Evolutionary conservation across 306 rosid species (phyloP).

Genomic region (Ormosia semicastrata): DNA sequence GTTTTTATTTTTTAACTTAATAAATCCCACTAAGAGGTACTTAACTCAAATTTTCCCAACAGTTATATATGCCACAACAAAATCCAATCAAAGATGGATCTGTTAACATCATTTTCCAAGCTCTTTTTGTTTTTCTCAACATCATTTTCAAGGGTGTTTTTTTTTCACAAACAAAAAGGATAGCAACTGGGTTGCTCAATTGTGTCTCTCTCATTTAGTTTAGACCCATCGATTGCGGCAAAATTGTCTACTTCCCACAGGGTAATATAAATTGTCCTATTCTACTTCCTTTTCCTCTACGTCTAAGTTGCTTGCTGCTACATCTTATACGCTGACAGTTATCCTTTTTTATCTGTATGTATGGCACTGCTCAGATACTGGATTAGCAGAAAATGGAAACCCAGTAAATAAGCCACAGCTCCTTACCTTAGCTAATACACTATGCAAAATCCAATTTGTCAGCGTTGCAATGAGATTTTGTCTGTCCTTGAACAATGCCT

Average conservation of each 20-base stretch:
- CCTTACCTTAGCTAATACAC: not conserved
- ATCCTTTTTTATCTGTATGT: not conserved
- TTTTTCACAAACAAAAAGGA: not conserved
- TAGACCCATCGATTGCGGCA: not conserved
- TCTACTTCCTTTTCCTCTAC: not conserved
- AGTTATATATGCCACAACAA: not conserved
- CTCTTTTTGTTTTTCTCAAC: not conserved
- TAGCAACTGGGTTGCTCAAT: not conserved
- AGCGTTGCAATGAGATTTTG: not conserved
- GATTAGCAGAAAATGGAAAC: not conserved
- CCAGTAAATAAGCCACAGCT: not conserved
- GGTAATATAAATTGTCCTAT: too few species aligned
- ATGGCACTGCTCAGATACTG: not conserved
- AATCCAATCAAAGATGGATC: not conserved
- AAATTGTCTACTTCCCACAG: not conserved
- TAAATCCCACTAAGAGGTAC: too few species aligned
- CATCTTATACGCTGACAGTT: not conserved
- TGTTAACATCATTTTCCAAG: not conserved
- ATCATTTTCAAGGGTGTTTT: not conserved
- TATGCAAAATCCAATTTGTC: not conserved
- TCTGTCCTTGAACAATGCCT: conserved; percentile 2
- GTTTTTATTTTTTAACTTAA: too few species aligned
- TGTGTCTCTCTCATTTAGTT: not conserved
- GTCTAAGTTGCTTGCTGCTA: conserved; percentile 14
- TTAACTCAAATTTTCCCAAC: too few species aligned